phyloP scores from a whole-genome alignment of 2,329 filamentous ascomycete species.

The Iodosphaeria phyllophila region DNA sequence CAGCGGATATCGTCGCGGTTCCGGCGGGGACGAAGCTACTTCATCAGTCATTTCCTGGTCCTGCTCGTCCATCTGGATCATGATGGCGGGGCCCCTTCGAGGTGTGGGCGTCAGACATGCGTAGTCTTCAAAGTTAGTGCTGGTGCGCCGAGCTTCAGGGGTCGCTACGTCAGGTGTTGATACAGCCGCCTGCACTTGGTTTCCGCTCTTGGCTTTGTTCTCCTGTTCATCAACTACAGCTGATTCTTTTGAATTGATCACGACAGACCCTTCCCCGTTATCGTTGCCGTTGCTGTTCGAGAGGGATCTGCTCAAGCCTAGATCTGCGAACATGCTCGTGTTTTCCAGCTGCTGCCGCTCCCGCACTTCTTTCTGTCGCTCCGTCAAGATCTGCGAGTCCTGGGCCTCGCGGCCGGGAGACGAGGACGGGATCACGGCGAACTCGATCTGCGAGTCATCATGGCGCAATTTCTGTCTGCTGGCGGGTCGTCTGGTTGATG shows the following conservation, averaged over 20 bases:
- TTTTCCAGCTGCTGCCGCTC: slow-evolving; percentile 54
- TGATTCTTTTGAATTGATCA: slow-evolving; percentile 35
- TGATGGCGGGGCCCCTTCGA: slow-evolving; percentile 29
- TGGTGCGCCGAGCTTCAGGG: too few species aligned
- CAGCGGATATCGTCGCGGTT: slow-evolving; percentile 31
- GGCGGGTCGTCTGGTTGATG: too few species aligned
- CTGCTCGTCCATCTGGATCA: slow-evolving; percentile 26
- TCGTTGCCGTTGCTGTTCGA: too few species aligned
- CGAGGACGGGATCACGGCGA: slow-evolving; percentile 48
- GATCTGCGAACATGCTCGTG: too few species aligned
- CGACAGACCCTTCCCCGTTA: slow-evolving; percentile 46
- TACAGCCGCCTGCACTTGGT: too few species aligned
- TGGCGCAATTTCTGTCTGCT: too few species aligned
- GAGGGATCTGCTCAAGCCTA: too few species aligned
- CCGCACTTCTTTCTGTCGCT: slow-evolving; percentile 60
- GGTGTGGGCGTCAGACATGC: slow-evolving; percentile 43
- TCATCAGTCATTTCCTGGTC: slow-evolving; percentile 28
- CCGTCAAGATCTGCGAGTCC: slow-evolving; percentile 60
- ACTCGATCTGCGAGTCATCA: slow-evolving; percentile 67
- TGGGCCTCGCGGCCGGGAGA: slow-evolving; percentile 24
- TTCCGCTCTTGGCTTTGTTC: slow-evolving; percentile 6
- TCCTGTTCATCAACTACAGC: slow-evolving; percentile 1
- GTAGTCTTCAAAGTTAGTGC: slow-evolving; percentile 27
- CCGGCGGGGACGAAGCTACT: slow-evolving; percentile 38
- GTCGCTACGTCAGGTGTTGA: too few species aligned